Evolutionary conservation across 1,284 basidiomycete genomes (phyloP), one percentile per base, ranked within the genome.

Genomic region (Ustilago hordei): DNA sequence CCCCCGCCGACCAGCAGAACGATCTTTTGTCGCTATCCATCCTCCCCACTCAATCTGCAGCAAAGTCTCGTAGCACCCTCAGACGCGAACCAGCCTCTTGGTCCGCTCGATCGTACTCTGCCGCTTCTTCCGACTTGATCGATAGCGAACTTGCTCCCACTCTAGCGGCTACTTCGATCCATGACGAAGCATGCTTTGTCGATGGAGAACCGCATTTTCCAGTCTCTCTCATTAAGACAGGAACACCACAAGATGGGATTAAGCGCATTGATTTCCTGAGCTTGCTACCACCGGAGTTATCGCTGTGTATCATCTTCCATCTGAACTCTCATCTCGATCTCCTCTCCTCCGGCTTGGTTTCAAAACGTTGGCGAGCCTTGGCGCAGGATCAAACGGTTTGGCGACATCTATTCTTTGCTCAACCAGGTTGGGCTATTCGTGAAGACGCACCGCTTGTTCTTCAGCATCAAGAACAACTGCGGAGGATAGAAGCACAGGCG

Each of bases 371-470:
- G 79, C 45, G 77, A n/a, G 36, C 41, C 3, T 8, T 76, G 7
- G 75, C 74, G 3, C 48, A 65, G 67, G 71, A 78, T 28, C 63
- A 64, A 43, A 39, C 54, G 3, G 65, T 82, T 2, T 82, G 81
- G 81, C 63, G 72, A 3, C 57, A 64, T 19, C 36, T 68, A n/a
- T 82, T 79, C 67, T 73, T 75, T 35, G 57, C 54, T 0, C 52
- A 63, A 7, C 70, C 71, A 0, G 79, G 77, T 8, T 82, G 81
- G 81, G 64, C 69, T 4, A 75, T 80, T 8, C 55, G 79, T 1
- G 70, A 73, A 41, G 75, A 77, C n/a, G 74, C 79, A 17, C 71
- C 75, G 31, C 15, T 69, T 7, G 69, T 79, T 9, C 57, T 80
- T 12, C 57, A 68, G 58, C 68, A 70, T 28, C 75, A 73, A n/a